These are phyloP conservation scores for Fusarium nodosum DNA, from an alignment of 2,329 filamentous ascomycete species.

Conservation along the genomic window DNA sequence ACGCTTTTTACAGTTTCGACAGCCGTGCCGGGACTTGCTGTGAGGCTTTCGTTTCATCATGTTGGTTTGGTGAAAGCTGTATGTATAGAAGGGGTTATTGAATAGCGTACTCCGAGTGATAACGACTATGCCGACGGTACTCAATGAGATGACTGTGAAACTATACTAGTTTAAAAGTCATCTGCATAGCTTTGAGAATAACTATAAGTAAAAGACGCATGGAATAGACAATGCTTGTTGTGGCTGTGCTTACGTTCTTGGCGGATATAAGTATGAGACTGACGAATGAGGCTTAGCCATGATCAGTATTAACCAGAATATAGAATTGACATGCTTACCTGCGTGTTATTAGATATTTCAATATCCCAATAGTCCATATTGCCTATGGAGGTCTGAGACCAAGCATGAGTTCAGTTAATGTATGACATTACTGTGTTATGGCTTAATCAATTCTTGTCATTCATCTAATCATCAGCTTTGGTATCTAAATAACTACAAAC, in stretches of 20 bases:
- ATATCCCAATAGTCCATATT: neutral
- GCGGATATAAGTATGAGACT: slow-evolving; percentile 1
- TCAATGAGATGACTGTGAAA: neutral
- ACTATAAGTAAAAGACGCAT: neutral
- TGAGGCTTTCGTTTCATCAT: slow-evolving; percentile 46
- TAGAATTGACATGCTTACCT: neutral
- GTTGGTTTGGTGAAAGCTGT: neutral
- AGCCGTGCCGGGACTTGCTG: slow-evolving; percentile 47
- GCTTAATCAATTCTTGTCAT: neutral
- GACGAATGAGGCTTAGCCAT: slow-evolving; percentile 16
- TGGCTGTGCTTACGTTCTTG: slow-evolving; percentile 42
- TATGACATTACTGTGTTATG: neutral
- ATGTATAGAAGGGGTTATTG: neutral
- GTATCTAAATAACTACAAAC: neutral
- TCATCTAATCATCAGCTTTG: slow-evolving; percentile 8
- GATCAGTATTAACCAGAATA: neutral
- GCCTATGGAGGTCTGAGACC: neutral
- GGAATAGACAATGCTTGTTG: slow-evolving; percentile 6
- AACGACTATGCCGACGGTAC: accelerated
- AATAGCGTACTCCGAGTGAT: no score
- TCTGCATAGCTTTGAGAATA: neutral
- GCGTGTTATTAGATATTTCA: neutral
- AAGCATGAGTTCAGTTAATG: neutral
- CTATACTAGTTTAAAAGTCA: neutral
- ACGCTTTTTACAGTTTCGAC: slow-evolving; percentile 47